phyloP scores from a whole-genome alignment of 2,329 filamentous ascomycete genomes.

The Botrytis elliptica region DNA sequence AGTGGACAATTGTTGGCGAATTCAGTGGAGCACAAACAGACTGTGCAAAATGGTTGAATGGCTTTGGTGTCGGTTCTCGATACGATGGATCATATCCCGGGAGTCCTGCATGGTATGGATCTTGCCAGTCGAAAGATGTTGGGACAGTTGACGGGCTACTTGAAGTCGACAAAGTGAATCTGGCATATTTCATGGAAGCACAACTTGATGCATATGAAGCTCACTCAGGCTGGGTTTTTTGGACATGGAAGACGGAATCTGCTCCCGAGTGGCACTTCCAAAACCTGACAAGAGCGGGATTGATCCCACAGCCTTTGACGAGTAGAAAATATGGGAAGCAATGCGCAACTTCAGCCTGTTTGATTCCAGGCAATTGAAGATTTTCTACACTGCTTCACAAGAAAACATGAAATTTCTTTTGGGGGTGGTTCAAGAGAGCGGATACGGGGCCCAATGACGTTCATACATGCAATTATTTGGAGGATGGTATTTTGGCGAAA shows the following conservation, averaged over 20 bases:
- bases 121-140: conserved; percentile 46
- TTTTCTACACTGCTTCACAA: neutral
- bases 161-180: conserved; percentile 41
- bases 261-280: conserved; percentile 45
- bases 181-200: conserved; percentile 45
- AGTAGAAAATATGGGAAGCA: conserved; percentile 34
- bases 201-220: conserved; percentile 46
- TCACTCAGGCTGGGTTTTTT: conserved; percentile 43
- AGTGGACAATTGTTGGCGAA: conserved; percentile 44
- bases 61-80: conserved; percentile 59
- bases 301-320: conserved; percentile 43
- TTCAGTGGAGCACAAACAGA: conserved; percentile 46
- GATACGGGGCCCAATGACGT: neutral
- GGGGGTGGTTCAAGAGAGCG: neutral
- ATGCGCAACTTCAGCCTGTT: conserved; percentile 33
- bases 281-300: conserved; percentile 42
- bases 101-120: conserved; percentile 38
- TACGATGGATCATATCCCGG: conserved; percentile 43
- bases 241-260: conserved; percentile 46
- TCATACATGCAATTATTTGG: conserved; percentile 3
- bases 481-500: conserved; percentile 3
- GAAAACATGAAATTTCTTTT: neutral
- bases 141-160: conserved; percentile 44
- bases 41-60: conserved; percentile 50
- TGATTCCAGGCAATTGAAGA: conserved; percentile 35